Conservation (phyloP, 805 yeast species). For the Yueomyces sp. region DNA sequence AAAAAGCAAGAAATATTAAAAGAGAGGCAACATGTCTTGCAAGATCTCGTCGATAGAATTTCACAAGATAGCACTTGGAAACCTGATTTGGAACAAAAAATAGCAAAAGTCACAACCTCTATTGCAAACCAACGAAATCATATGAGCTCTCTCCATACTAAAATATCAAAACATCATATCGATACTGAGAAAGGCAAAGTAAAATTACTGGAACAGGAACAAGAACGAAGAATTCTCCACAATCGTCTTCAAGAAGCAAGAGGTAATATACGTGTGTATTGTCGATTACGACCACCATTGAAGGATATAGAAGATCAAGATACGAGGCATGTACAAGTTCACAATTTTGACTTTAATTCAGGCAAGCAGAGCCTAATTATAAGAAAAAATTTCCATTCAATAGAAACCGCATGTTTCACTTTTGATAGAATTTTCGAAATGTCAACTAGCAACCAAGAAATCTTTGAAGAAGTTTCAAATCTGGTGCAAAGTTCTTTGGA, state of each 20-base stretch:
- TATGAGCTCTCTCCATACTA: too few relatives aligned
- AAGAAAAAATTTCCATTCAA: constrained; percentile 4
- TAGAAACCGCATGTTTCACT: constrained; percentile 27
- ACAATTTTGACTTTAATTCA: constrained; percentile 15
- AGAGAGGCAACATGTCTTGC: too few relatives aligned
- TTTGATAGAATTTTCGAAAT: constrained; percentile 72
- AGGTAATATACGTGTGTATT: constrained; percentile 86
- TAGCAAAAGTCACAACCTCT: too few relatives aligned
- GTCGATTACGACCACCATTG: constrained; percentile 61
- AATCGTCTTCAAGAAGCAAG: constrained; percentile 71
- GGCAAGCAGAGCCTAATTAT: constrained; percentile 18
- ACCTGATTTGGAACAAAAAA: too few relatives aligned
- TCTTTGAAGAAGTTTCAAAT: constrained; percentile 79
- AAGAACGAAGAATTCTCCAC: constrained; percentile 48
- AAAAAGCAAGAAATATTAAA: too few relatives aligned
- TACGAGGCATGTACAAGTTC: constrained; percentile 22
- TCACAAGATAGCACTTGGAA: too few relatives aligned
- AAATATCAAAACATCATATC: neutral
- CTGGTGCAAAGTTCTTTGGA: constrained; percentile 75
- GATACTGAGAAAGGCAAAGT: neutral
- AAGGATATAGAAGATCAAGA: constrained; percentile 8
- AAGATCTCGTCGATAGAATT: too few relatives aligned
- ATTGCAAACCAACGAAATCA: too few relatives aligned
- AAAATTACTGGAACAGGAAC: constrained; percentile 30
- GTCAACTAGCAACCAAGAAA: constrained; percentile 38